Evolutionary conservation across 2,329 filamentous ascomycete species (phyloP), one percentile per base, ranked within the genome.

Genomic region (Paecilomyces variotii): DNA sequence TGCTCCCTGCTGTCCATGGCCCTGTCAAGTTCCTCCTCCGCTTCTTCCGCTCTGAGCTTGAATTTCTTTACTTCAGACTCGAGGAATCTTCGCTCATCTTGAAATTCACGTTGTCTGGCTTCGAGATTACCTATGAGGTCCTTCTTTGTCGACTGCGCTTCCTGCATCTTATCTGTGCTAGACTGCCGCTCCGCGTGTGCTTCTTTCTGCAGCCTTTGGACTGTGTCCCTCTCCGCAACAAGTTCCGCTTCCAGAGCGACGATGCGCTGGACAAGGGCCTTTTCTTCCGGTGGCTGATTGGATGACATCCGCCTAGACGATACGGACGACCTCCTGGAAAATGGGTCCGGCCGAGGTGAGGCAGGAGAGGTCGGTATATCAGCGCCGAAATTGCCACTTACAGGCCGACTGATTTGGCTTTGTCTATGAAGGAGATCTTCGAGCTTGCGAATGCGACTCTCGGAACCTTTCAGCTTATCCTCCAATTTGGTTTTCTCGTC

Each of bases 41-140:
- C 83, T 65, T 97, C 91, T 69, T 97, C 94, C 0, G 94, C 79
- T 56, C 87, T 88, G 57, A 87, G 80, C 68, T 88, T 92, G 59
- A 92, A 82, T 12, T 84, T 82, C 65, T 86, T 87, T 59, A 94
- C 86, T 70, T 97, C 92, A 14, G 84, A 81, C 65, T 96, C 90
- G 0, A 97, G 79, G 9, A 87, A 88, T 67, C 89, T 90, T 45
- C 94, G 85, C 73, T 97, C 93, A 55, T 87, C 86, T 35, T 89
- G 81, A 65, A 96, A 97, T 68, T 97, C 94, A 27, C 85, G 86
- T 73, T 97, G 91, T 63, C 95, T 84, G 11, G 92, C 89, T 69
- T 97, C 91, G 78, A 99, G 90, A 68, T 99, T 99, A 63, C 90
- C 88, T 75, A 99, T 86, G 9, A 99, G 84, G 72, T 97, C 94